A percentile compares a stretch with the other conserved stretches of the same genome.
Conservation (phyloP, 202 grass and related monocot species). For the Eragrostis tef region DNA sequence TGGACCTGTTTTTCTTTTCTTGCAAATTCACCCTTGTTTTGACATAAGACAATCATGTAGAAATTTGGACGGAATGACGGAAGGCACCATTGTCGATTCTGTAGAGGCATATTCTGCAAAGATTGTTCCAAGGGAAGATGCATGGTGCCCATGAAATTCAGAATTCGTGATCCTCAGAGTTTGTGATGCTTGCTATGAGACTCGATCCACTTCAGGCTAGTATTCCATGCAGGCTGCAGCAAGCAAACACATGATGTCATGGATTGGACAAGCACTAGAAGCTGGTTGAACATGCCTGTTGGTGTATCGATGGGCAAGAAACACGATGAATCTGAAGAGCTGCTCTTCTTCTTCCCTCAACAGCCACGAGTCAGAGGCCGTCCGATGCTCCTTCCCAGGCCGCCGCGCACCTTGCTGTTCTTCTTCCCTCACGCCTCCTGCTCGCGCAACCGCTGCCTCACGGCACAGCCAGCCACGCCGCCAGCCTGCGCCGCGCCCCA, state of each 20-base stretch:
- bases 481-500: too few relatives aligned
- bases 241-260: constrained; percentile 82
- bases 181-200: constrained; percentile 71
- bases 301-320: constrained; percentile 73
- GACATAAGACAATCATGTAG: too few relatives aligned
- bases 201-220: constrained; percentile 78
- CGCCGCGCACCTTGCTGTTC: too few relatives aligned
- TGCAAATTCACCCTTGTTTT: too few relatives aligned
- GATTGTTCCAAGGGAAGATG: constrained; percentile 71
- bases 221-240: constrained; percentile 72
- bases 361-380: too few relatives aligned
- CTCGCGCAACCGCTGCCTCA: too few relatives aligned
- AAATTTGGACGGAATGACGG: too few relatives aligned
- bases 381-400: too few relatives aligned
- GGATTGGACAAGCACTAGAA: constrained; percentile 79
- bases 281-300: constrained; percentile 78
- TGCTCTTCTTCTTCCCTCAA: too few relatives aligned
- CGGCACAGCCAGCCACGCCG: too few relatives aligned
- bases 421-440: too few relatives aligned
- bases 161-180: constrained; percentile 73
- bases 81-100: constrained; percentile 88
- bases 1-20: too few relatives aligned
- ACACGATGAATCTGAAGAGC: constrained; percentile 63
- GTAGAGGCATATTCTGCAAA: constrained; percentile 73
- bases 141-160: constrained; percentile 76